phyloP scores from a whole-genome alignment of 2,329 filamentous ascomycete species.

The Penicillium hordei region DNA sequence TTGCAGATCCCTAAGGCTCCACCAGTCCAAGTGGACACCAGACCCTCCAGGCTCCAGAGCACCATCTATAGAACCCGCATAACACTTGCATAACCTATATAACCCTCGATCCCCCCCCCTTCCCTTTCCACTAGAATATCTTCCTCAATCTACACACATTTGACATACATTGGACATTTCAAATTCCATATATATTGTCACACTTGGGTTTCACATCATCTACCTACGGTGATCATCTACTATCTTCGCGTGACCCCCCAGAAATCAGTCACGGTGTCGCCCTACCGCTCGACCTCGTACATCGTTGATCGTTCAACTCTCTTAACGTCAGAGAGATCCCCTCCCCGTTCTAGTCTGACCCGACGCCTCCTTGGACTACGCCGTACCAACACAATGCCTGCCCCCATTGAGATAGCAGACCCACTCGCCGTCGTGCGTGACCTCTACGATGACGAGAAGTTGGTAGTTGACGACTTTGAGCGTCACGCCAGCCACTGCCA shows the following conservation, averaged over 20 bases:
- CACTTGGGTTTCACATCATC: slow-evolving; percentile 4
- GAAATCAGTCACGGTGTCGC: slow-evolving; percentile 33
- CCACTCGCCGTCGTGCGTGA: slow-evolving; percentile 36
- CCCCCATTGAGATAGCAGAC: slow-evolving; percentile 24
- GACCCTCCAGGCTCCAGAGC: slow-evolving; percentile 19
- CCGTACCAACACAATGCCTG: slow-evolving; percentile 35
- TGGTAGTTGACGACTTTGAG: slow-evolving; percentile 40
- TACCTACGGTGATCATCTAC: slow-evolving; percentile 14
- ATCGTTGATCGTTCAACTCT: slow-evolving; percentile 21
- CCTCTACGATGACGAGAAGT: slow-evolving; percentile 37
- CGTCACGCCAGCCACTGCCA: slow-evolving; percentile 38
- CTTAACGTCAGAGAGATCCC: slow-evolving; percentile 23
- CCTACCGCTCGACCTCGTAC: slow-evolving; percentile 26
- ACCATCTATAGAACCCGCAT: slow-evolving; percentile 3
- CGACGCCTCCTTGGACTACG: slow-evolving; percentile 21
- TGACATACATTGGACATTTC: background rate
- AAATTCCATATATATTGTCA: background rate
- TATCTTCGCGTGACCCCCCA: slow-evolving; percentile 16
- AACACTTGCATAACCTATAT: slow-evolving; percentile 7
- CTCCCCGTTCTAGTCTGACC: slow-evolving; percentile 13
- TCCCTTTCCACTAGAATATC: background rate
- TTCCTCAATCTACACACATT: background rate
- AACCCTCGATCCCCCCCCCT: background rate
- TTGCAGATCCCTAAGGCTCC: background rate
- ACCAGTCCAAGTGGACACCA: background rate